These are phyloP conservation scores for Fusarium sp. DNA, from an alignment of 2,329 filamentous ascomycete genomes.

Conservation along the genomic window DNA sequence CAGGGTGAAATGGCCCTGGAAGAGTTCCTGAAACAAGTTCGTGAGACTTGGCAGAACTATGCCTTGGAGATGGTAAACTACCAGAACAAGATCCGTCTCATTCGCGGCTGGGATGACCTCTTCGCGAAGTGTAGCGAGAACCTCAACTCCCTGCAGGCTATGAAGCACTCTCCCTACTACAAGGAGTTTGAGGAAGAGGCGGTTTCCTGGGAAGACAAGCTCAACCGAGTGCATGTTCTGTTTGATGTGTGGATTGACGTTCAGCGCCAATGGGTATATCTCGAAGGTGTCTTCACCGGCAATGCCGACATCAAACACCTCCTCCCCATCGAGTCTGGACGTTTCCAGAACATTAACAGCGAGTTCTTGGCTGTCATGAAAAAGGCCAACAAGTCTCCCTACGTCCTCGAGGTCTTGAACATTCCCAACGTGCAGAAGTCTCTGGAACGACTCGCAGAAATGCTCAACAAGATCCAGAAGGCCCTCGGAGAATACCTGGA, in stretches of 20 bases:
- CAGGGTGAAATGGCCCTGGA: conserved; percentile 99
- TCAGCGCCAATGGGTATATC: conserved; percentile 99
- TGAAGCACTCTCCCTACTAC: conserved; percentile 99
- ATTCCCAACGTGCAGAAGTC: conserved; percentile 98
- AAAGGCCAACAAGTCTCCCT: conserved; percentile 97
- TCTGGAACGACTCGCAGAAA: conserved; percentile 93
- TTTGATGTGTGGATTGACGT: conserved; percentile 99
- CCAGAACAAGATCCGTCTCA: conserved; percentile 97
- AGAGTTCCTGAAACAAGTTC: conserved; percentile 96
- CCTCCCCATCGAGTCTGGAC: conserved; percentile 93
- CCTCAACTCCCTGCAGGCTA: conserved; percentile 95
- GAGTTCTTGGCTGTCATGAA: conserved; percentile 99
- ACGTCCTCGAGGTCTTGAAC: conserved; percentile 94
- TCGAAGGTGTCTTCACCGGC: conserved; percentile 98
- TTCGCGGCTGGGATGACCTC: conserved; percentile 97
- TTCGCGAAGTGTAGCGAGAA: conserved; percentile 99
- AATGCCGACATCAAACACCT: conserved; percentile 99
- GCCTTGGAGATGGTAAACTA: conserved; percentile 95
- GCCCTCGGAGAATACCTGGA: conserved; percentile 98
- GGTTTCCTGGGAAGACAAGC: conserved; percentile 95
- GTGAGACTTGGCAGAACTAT: conserved; percentile 97
- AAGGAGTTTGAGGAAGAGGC: conserved; percentile 99
- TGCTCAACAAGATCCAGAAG: conserved; percentile 99
- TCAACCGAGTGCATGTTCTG: conserved; percentile 96
- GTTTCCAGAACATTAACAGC: conserved; percentile 99